Conservation (phyloP, 2,329 filamentous ascomycete species). For the Byssothecium circinans region DNA sequence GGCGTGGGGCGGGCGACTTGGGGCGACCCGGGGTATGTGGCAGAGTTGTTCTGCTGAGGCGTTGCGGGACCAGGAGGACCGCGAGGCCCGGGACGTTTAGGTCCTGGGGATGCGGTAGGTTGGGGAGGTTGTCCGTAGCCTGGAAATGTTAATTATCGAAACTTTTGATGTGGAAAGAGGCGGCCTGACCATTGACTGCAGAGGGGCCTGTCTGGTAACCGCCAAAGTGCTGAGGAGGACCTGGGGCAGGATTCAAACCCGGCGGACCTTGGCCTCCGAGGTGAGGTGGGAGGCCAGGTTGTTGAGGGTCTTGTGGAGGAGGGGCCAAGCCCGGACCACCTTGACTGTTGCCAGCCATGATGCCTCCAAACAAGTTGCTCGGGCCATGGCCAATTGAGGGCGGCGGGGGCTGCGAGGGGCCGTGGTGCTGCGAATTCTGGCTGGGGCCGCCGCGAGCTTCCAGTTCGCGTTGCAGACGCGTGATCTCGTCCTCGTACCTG, state of each 20-base stretch:
- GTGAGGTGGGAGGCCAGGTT: constrained; percentile 61
- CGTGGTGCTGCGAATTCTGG: constrained; percentile 73
- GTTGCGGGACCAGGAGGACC: constrained; percentile 73
- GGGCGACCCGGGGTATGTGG: constrained; percentile 86
- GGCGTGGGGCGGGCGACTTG: constrained; percentile 78
- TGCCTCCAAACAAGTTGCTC: constrained; percentile 89
- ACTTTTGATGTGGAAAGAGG: too few species aligned
- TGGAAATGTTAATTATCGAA: constrained; percentile 28
- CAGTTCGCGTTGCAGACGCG: constrained; percentile 82
- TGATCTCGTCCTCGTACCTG: constrained; percentile 93
- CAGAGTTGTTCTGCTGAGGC: constrained; percentile 85
- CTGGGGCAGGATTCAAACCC: constrained; percentile 59
- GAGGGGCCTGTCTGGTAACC: constrained; percentile 65
- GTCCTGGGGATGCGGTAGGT: constrained; percentile 83
- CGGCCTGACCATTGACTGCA: constrained; percentile 59
- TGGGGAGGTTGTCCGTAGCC: constrained; percentile 84
- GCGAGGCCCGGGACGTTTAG: constrained; percentile 68
- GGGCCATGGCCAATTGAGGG: constrained; percentile 83
- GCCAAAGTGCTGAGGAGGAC: constrained; percentile 70
- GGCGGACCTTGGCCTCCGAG: constrained; percentile 75
- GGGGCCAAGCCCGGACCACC: constrained; percentile 79
- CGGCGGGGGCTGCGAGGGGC: constrained; percentile 80
- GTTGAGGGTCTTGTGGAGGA: constrained; percentile 64
- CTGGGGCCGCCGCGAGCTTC: constrained; percentile 68
- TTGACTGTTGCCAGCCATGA: constrained; percentile 88